A percentile compares a stretch with the other conserved stretches of the same genome.
phyloP scores from a whole-genome alignment of 352 stramenopile species.

The Phytophthora syringae region DNA sequence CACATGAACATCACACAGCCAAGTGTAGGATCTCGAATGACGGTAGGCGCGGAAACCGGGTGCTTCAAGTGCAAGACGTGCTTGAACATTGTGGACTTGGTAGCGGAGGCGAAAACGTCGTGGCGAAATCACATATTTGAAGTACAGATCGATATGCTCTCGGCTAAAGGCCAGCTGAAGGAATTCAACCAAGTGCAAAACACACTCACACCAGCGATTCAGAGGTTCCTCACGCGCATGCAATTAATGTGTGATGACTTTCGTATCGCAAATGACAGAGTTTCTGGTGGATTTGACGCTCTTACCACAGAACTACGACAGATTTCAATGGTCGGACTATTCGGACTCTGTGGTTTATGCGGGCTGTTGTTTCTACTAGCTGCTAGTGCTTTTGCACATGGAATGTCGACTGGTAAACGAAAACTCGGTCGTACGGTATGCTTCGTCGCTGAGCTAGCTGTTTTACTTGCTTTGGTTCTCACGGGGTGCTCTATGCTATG shows the following conservation, averaged over 20 bases:
- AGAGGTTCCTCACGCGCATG: slow-evolving; percentile 38
- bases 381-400: slow-evolving; percentile 39
- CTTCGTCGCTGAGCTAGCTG: slow-evolving; percentile 53
- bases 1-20: slow-evolving; percentile 52
- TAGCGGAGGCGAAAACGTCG: slow-evolving; percentile 38
- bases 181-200: slow-evolving; percentile 32
- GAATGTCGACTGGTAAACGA: slow-evolving; percentile 50
- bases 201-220: slow-evolving; percentile 39
- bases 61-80: slow-evolving; percentile 77
- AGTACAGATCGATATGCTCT: slow-evolving; percentile 62
- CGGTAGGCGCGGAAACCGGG: slow-evolving; percentile 50
- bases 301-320: slow-evolving; percentile 37
- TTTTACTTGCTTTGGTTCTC: slow-evolving; percentile 49
- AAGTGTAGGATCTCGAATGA: slow-evolving; percentile 60
- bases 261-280: background rate
- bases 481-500: slow-evolving; percentile 54
- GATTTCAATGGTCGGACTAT: slow-evolving; percentile 40
- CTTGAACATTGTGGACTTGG: slow-evolving; percentile 37
- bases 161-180: slow-evolving; percentile 49
- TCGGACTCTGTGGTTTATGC: slow-evolving; percentile 39
- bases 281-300: slow-evolving; percentile 34
- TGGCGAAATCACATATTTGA: slow-evolving; percentile 57
- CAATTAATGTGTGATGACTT: slow-evolving; percentile 37
- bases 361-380: slow-evolving; percentile 36
- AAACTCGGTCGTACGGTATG: slow-evolving; percentile 41